Evolutionary conservation across 2,329 filamentous ascomycete genomes (phyloP).

Genomic region (Cryoendolithus antarcticus): DNA sequence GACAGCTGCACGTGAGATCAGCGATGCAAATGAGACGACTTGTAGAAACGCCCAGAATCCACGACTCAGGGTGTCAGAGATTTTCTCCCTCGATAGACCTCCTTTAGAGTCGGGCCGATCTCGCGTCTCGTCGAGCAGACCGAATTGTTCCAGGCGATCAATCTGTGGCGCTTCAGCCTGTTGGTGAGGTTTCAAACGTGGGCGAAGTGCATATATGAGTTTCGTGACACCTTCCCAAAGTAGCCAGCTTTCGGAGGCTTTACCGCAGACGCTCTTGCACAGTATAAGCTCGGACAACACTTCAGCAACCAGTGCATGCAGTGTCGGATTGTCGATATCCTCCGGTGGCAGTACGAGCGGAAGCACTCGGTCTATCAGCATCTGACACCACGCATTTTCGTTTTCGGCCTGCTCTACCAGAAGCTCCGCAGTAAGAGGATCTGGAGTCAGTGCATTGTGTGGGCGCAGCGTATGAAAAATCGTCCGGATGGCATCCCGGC

Average conservation of each 20-base stretch:
- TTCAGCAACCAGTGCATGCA: slow-evolving; percentile 72
- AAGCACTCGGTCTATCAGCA: slow-evolving; percentile 72
- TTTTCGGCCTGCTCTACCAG: slow-evolving; percentile 53
- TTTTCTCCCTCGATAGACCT: slow-evolving; percentile 1
- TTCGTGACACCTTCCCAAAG: slow-evolving; percentile 77
- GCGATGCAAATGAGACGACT: slow-evolving; percentile 36
- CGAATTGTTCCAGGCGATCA: slow-evolving; percentile 44
- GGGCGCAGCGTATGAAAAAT: slow-evolving; percentile 76
- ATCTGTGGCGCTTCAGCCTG: slow-evolving; percentile 12
- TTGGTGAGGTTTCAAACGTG: slow-evolving; percentile 20
- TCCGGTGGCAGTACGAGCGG: slow-evolving; percentile 81
- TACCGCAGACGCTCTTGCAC: slow-evolving; percentile 67
- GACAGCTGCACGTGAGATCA: slow-evolving; percentile 50
- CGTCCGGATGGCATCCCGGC: slow-evolving; percentile 3
- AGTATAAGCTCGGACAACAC: slow-evolving; percentile 84
- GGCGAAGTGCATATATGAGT: slow-evolving; percentile 35
- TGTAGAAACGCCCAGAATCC: slow-evolving; percentile 39
- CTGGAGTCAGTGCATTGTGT: slow-evolving; percentile 66
- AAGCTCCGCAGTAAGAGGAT: slow-evolving; percentile 44
- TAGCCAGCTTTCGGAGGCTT: slow-evolving; percentile 76
- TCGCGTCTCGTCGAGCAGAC: slow-evolving; percentile 32
- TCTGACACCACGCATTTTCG: slow-evolving; percentile 72
- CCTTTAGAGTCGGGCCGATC: background rate
- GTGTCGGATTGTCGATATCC: slow-evolving; percentile 75
- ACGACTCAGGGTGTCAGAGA: slow-evolving; percentile 10